phyloP scores from a whole-genome alignment of 2,329 filamentous ascomycete species.

The Epichloe scottii region DNA sequence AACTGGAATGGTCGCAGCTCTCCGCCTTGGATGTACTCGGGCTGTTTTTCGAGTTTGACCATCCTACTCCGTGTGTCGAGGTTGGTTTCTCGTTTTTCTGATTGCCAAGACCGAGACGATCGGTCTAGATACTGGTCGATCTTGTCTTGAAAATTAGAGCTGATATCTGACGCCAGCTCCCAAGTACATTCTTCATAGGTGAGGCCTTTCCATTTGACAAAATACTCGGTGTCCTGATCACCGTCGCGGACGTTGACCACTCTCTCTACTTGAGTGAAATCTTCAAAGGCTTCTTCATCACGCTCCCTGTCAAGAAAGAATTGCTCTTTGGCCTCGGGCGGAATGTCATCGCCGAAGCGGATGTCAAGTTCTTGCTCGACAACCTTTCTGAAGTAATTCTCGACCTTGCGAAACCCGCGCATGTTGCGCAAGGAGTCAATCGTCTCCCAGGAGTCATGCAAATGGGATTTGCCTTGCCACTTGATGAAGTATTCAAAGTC shows the following conservation, averaged over 20 bases:
- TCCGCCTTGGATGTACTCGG: conserved; percentile 71
- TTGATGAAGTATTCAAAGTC: conserved; percentile 92
- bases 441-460: conserved; percentile 92
- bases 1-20: conserved; percentile 88
- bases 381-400: conserved; percentile 86
- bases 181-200: conserved; percentile 93
- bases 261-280: conserved; percentile 86
- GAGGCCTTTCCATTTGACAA: conserved; percentile 92
- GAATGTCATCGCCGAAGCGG: conserved; percentile 60
- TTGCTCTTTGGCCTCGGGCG: conserved; percentile 79
- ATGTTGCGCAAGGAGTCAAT: conserved; percentile 61
- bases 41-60: conserved; percentile 66
- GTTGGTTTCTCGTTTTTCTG: conserved; percentile 66
- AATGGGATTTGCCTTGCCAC: conserved; percentile 91
- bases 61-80: conserved; percentile 61
- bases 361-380: conserved; percentile 71
- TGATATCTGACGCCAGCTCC: conserved; percentile 68
- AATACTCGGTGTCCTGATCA: conserved; percentile 76
- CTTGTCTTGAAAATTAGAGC: conserved; percentile 68
- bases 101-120: conserved; percentile 65
- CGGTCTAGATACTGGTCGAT: conserved; percentile 88
- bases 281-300: conserved; percentile 74
- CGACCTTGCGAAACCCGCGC: conserved; percentile 75
- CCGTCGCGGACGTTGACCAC: conserved; percentile 75
- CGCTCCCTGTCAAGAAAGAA: conserved; percentile 92